A percentile compares a stretch with the other conserved stretches of the same genome.
Conservation (phyloP, 495 filamentous ascomycete species). For the Corynascus novoguineensis region DNA sequence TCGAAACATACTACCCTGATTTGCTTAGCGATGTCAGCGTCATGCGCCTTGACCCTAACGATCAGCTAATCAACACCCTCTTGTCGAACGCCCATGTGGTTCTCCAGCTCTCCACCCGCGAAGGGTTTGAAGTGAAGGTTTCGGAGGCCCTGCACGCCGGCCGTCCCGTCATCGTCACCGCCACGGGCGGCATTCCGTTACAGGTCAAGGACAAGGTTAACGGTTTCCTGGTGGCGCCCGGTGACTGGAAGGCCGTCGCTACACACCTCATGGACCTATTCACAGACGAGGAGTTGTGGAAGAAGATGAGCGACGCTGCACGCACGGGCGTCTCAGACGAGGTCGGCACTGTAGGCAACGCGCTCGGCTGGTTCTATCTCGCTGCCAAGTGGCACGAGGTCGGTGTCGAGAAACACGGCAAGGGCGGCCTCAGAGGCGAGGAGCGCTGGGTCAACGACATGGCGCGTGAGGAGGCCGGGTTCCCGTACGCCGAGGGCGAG, state of each 20-base stretch:
- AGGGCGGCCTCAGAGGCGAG: slow-evolving; percentile 38
- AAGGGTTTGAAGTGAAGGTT: slow-evolving; percentile 89
- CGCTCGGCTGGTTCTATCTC: slow-evolving; percentile 71
- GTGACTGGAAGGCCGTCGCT: slow-evolving; percentile 69
- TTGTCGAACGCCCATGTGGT: slow-evolving; percentile 67
- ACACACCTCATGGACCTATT: slow-evolving; percentile 63
- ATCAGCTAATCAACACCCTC: slow-evolving; percentile 78
- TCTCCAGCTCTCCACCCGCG: slow-evolving; percentile 74
- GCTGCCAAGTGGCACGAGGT: slow-evolving; percentile 54
- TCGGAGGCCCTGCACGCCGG: slow-evolving; percentile 84
- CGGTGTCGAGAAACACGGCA: slow-evolving; percentile 34
- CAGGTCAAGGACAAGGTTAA: slow-evolving; percentile 70
- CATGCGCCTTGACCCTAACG: slow-evolving; percentile 70
- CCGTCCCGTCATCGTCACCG: slow-evolving; percentile 72
- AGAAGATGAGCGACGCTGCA: slow-evolving; percentile 64
- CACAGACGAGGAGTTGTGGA: slow-evolving; percentile 58
- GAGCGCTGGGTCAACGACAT: slow-evolving; percentile 73
- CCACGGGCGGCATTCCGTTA: slow-evolving; percentile 75
- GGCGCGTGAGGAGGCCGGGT: slow-evolving; percentile 62
- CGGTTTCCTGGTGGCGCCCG: slow-evolving; percentile 70
- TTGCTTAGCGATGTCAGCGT: slow-evolving; percentile 58
- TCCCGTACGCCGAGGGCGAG: slow-evolving; percentile 55
- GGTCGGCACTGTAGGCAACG: slow-evolving; percentile 77
- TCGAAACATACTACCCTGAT: slow-evolving; percentile 52
- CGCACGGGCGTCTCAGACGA: slow-evolving; percentile 67